Evolutionary conservation across 2,329 filamentous ascomycete genomes (phyloP), one percentile per base, ranked within the genome.

Genomic region (Xylariaceae sp.): DNA sequence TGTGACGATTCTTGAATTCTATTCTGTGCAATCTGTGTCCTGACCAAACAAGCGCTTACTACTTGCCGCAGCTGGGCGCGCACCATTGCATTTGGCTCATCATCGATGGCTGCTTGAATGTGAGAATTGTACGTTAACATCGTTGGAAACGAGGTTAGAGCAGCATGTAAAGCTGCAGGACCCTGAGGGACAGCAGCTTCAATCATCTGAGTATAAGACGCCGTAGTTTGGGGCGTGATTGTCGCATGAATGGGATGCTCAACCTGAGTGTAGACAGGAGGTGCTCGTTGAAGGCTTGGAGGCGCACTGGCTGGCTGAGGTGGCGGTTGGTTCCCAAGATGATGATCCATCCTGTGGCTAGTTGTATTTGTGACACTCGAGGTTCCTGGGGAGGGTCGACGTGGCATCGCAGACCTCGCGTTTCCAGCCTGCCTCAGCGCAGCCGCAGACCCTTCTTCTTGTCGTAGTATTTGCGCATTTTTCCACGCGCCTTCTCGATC

Each of bases 401-500:
- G 66, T 49, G 60, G 55, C 34, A 42, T 47, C 34, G 56, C 52
- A 9, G 62, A 61, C 35, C 51, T 57, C n/a, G 63, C 51, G 0
- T 18, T 56, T 23, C 57, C 55, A 8, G 34, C 48, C 7, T 69
- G 68, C 17, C 70, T 69, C 15, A 71, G 65, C 35, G 83, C 83
- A 13, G 81, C 77, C 1, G 76, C 73, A 0, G 83, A 81, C 1
- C 86, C 88, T 60, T 90, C 87, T 70, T 89, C 88, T 71, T 95
- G 90, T 45, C 86, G 82, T 8, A 96, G 79, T 50, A 84, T 84
- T 65, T 93, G 89, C 39, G 86, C 85, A 56, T 87, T 85, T 65
- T 87, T 87, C 92, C 94, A 97, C 30, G 89, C 84, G 2, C 92
- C 92, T 65, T 94, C 87, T 65, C 86, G 84, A 64, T 95, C 89